Evolutionary conservation across 495 filamentous ascomycete genomes (phyloP).

Genomic region (Pyrenula aspistea): DNA sequence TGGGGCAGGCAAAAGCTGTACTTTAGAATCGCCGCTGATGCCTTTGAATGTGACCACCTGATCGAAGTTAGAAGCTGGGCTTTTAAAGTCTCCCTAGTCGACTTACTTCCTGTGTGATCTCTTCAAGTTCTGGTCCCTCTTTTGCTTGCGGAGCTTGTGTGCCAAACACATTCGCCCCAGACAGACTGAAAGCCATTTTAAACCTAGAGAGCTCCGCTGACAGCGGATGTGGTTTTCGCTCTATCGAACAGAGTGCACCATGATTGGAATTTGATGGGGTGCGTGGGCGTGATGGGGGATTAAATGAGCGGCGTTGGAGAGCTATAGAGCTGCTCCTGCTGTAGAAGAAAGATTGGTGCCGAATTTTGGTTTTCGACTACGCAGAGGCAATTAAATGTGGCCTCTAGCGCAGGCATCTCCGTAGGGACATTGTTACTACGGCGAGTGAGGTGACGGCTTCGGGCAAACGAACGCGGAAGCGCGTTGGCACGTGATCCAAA

Average conservation of each 20-base stretch:
- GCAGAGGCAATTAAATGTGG: background rate
- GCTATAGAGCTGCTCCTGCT: slow-evolving; percentile 7
- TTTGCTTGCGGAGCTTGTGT: slow-evolving; percentile 18
- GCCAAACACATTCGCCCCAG: slow-evolving; percentile 12
- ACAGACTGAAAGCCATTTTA: slow-evolving; percentile 57
- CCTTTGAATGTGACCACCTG: slow-evolving; percentile 77
- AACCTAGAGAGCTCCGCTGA: slow-evolving; percentile 26
- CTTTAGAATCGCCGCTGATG: slow-evolving; percentile 65
- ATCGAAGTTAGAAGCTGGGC: background rate
- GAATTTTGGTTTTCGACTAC: background rate
- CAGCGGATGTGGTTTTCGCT: slow-evolving; percentile 21
- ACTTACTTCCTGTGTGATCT: slow-evolving; percentile 37
- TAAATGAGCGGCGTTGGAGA: slow-evolving; percentile 31
- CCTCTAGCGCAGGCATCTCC: background rate
- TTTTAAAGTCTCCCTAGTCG: background rate
- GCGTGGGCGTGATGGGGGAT: slow-evolving; percentile 3
- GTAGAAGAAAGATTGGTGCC: background rate
- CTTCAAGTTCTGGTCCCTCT: slow-evolving; percentile 30
- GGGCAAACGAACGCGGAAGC: background rate
- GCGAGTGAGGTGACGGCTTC: background rate
- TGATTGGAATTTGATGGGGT: background rate
- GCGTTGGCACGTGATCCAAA: background rate
- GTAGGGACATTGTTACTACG: background rate
- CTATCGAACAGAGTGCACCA: background rate
- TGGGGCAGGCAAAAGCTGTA: slow-evolving; percentile 64